These are phyloP conservation scores for cucumber (Cucumis sativus) DNA, from an alignment of 306 rosid species.

Conservation along the genomic window Cucumber_9930_V3 NC_026661.2:14084001-14084500, in stretches of 20 bases:
- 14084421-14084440: not conserved
- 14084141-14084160: not conserved
- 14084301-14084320: not conserved
- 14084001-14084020: conserved; percentile 76
- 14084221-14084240: not conserved
- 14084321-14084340: not conserved
- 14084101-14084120: not conserved
- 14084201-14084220: not conserved
- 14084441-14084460: not conserved
- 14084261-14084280: not conserved
- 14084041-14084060: not conserved
- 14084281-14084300: not conserved
- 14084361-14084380: not conserved
- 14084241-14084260: conserved; percentile 24
- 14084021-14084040: conserved; percentile 47
- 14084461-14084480: not conserved
- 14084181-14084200: not conserved
- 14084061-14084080: not conserved
- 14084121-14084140: not conserved
- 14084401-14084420: not conserved
- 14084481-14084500: not conserved
- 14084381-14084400: not conserved
- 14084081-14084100: not conserved
- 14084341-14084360: not conserved
- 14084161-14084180: not conserved